Conservation (phyloP, 2,329 filamentous ascomycete genomes). For the Talaromyces sp. region DNA sequence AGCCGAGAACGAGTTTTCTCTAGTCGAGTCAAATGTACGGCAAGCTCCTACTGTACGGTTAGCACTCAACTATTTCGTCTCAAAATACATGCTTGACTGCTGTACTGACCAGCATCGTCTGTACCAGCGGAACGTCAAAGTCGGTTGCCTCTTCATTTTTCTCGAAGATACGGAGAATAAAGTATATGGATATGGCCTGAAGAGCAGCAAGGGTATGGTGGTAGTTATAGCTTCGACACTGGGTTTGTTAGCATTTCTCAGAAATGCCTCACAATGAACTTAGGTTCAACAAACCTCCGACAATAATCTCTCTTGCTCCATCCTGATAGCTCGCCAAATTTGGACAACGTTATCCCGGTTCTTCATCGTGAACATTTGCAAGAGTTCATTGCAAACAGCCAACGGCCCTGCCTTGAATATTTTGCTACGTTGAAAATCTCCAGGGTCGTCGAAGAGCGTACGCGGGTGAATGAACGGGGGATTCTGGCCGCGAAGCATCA, state of each 20-base stretch:
- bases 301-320: slow-evolving; percentile 14
- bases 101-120: slow-evolving; percentile 13
- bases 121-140: slow-evolving; percentile 14
- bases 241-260: not conserved
- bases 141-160: slow-evolving; percentile 12
- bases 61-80: not conserved
- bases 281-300: not conserved
- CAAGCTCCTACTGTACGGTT: slow-evolving; percentile 1
- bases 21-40: not conserved
- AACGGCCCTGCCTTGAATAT: slow-evolving; percentile 1
- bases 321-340: slow-evolving; percentile 14
- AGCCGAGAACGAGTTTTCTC: not conserved
- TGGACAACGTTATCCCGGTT: slow-evolving; percentile 10
- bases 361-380: slow-evolving; percentile 12
- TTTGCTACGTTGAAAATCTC: not conserved
- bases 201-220: slow-evolving; percentile 8
- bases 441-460: not conserved
- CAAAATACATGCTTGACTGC: not conserved
- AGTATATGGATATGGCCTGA: slow-evolving; percentile 14
- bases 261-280: too few species aligned
- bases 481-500: slow-evolving; percentile 16
- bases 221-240: slow-evolving; percentile 7
- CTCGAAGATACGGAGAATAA: slow-evolving; percentile 14
- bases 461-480: slow-evolving; percentile 12
- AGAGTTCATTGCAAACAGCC: slow-evolving; percentile 11